Evolutionary conservation across 129 eudicot genomes (phyloP), one percentile per base, ranked within the genome.

Genomic region (Dittrichia graveolens): DNA sequence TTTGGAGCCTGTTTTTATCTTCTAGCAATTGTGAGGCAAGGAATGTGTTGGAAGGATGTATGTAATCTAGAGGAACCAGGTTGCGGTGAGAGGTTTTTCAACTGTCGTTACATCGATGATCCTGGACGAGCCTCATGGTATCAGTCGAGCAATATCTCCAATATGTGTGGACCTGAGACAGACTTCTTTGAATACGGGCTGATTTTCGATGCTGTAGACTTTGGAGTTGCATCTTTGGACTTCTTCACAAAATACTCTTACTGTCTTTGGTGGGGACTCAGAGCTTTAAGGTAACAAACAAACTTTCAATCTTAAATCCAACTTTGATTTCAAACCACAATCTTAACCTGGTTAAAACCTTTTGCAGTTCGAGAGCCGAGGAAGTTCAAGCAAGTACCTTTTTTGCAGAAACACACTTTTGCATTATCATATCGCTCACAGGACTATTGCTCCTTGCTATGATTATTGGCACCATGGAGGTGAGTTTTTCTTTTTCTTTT

Each of bases 391-490:
- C 93, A 6, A 89, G 87, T 62, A 86, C 89, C 7, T 86, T 81
- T 49, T 77, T 83, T 13, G 91, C 89, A 14, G 97, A 92, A 67
- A 86, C 83, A 5, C 75, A 45, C 61, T 92, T 92, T 73, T 85
- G 94, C 62, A 84, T 83, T 45, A 12, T 83, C 74, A 83, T 89
- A 56, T 91, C 91, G 7, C 83, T 82, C 63, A 77, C 91, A 18
- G 97, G 97, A 15, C 60, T 92, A 70, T 74, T 87, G 52, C 91
- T 92, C 10, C 87, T 89, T 53, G 94, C 91, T 39, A 75, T 89
- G 93, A 84, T 89, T 13, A 89, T 89, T 56, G 97, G 97, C 48
- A 86, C 91, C 68, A 89, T 92, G 96, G 96, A 92, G 75, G 97
- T 88, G 71, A 81, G 81, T 64, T 54, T 63, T 72, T 44, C 15